phyloP scores from a whole-genome alignment of 176 grass and related monocot genomes.

The Oryza rufipogon region DNA sequence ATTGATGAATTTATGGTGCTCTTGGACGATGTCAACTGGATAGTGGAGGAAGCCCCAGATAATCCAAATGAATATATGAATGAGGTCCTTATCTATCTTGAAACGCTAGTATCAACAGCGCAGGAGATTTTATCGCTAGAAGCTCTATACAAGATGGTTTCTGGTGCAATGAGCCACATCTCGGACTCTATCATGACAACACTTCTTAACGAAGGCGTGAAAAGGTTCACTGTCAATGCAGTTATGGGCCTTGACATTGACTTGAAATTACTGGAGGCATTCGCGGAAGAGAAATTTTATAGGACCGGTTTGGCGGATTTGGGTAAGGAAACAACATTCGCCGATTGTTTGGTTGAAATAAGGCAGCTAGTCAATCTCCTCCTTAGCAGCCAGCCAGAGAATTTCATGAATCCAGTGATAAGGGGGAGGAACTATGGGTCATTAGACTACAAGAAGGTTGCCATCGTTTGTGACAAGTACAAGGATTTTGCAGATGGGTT shows the following conservation, averaged over 20 bases:
- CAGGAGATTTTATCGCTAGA: slow-evolving; percentile 78
- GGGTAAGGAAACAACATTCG: slow-evolving; percentile 76
- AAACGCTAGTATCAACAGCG: slow-evolving; percentile 65
- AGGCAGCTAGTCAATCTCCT: slow-evolving; percentile 91
- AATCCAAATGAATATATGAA: slow-evolving; percentile 89
- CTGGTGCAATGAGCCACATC: slow-evolving; percentile 75
- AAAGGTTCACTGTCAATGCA: slow-evolving; percentile 84
- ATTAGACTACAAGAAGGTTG: slow-evolving; percentile 87
- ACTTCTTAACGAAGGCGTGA: slow-evolving; percentile 77
- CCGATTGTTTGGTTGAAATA: slow-evolving; percentile 78
- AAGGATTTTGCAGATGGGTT: slow-evolving; percentile 77
- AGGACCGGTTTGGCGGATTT: slow-evolving; percentile 62
- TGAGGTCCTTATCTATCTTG: slow-evolving; percentile 80
- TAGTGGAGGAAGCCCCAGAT: slow-evolving; percentile 72
- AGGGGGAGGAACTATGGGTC: slow-evolving; percentile 79
- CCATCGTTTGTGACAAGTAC: slow-evolving; percentile 78
- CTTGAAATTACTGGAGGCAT: slow-evolving; percentile 76
- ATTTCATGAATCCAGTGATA: slow-evolving; percentile 93
- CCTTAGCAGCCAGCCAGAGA: slow-evolving; percentile 91
- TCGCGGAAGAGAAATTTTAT: slow-evolving; percentile 79
- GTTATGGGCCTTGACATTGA: slow-evolving; percentile 79
- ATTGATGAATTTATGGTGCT: slow-evolving; percentile 83
- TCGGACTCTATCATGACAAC: slow-evolving; percentile 77
- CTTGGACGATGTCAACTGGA: slow-evolving; percentile 76
- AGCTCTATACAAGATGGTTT: slow-evolving; percentile 75